Evolutionary conservation across 2,329 filamentous ascomycete genomes (phyloP).

Genomic region (Xylaria sp.): DNA sequence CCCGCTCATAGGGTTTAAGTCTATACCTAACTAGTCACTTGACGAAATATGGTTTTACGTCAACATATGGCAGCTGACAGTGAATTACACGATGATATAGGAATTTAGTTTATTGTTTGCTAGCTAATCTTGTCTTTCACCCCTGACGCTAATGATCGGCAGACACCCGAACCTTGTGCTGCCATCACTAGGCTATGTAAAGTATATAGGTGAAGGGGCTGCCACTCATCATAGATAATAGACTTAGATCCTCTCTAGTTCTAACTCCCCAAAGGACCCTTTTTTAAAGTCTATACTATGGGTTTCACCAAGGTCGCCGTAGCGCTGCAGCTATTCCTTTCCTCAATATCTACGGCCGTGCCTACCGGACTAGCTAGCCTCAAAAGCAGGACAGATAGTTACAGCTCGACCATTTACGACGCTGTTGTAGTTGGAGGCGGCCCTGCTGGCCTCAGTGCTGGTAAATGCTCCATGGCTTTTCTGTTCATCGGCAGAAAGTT

Average conservation of each 20-base stretch:
- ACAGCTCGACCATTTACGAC: slow-evolving; percentile 31
- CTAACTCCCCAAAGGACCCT: background rate
- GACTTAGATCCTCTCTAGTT: background rate
- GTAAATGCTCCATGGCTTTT: slow-evolving; percentile 13
- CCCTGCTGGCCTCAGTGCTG: slow-evolving; percentile 34
- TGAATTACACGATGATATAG: background rate
- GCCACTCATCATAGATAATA: background rate
- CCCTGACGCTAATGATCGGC: slow-evolving; percentile 18
- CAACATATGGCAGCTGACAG: slow-evolving; percentile 20
- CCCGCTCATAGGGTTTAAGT: background rate
- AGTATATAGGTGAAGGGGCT: background rate
- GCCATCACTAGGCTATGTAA: background rate
- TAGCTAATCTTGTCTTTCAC: slow-evolving; percentile 9
- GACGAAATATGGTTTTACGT: slow-evolving; percentile 7
- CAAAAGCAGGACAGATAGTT: background rate
- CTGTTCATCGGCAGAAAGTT: background rate
- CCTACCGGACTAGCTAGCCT: slow-evolving; percentile 18
- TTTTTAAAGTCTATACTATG: slow-evolving; percentile 30
- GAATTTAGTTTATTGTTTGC: slow-evolving; percentile 1
- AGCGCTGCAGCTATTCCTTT: slow-evolving; percentile 32
- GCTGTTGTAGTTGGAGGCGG: slow-evolving; percentile 36
- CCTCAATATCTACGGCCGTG: slow-evolving; percentile 26
- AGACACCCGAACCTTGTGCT: slow-evolving; percentile 4
- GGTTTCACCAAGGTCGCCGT: slow-evolving; percentile 30
- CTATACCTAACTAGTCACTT: slow-evolving; percentile 25